These are phyloP conservation scores for Domatiomyces globalis DNA, from an alignment of 2,329 filamentous ascomycete species.

Conservation along the genomic window DNA sequence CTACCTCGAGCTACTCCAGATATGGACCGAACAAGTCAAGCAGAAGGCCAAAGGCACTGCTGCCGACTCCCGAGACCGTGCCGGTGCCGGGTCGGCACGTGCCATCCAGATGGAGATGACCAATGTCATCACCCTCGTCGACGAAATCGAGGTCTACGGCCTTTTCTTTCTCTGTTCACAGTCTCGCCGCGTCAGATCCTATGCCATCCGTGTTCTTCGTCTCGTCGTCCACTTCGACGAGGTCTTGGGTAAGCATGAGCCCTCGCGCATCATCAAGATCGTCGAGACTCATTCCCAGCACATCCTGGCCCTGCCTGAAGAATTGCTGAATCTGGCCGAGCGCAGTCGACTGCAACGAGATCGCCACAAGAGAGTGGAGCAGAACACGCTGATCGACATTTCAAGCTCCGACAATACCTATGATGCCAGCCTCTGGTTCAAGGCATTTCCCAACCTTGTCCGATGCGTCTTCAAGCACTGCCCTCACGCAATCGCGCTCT, in stretches of 20 bases:
- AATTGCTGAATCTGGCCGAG: slow-evolving; percentile 81
- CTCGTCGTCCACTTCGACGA: slow-evolving; percentile 88
- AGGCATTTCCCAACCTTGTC: slow-evolving; percentile 91
- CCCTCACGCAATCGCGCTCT: slow-evolving; percentile 78
- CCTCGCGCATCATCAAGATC: slow-evolving; percentile 75
- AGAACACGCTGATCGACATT: slow-evolving; percentile 79
- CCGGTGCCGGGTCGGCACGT: slow-evolving; percentile 25
- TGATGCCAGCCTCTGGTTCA: slow-evolving; percentile 92
- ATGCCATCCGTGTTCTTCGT: slow-evolving; percentile 81
- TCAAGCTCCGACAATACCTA: slow-evolving; percentile 93
- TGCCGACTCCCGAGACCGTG: slow-evolving; percentile 46
- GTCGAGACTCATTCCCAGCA: slow-evolving; percentile 77
- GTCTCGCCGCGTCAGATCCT: slow-evolving; percentile 72
- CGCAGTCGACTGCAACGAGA: slow-evolving; percentile 82
- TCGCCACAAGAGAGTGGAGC: slow-evolving; percentile 66
- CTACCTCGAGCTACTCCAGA: slow-evolving; percentile 84
- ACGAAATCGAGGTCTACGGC: slow-evolving; percentile 92
- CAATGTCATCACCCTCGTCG: slow-evolving; percentile 80
- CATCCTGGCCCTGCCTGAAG: slow-evolving; percentile 84
- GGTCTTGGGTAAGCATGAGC: slow-evolving; percentile 64
- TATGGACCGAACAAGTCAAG: slow-evolving; percentile 96
- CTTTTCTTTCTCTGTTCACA: slow-evolving; percentile 96
- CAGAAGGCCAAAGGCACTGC: slow-evolving; percentile 65
- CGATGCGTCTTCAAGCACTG: slow-evolving; percentile 82
- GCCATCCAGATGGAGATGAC: slow-evolving; percentile 72